A percentile compares a stretch with the other conserved stretches of the same genome.
Conservation (phyloP, 2,329 filamentous ascomycete species). For the Hypoxylon sp. region DNA sequence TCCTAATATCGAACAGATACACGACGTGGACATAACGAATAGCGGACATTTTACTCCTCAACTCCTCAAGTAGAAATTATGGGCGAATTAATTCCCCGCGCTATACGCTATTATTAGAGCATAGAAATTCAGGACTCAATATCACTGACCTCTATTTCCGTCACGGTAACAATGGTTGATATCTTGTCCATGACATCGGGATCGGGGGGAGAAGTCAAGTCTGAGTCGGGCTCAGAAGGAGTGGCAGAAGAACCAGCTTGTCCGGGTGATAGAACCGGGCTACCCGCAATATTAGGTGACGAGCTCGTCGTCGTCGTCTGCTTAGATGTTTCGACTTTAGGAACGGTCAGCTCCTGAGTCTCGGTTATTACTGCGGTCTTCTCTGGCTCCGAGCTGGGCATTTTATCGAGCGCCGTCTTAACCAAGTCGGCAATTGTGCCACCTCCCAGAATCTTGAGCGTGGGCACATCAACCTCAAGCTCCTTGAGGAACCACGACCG, state of each 20-base stretch:
- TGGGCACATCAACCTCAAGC: conserved; percentile 58
- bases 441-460: conserved; percentile 50
- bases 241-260: conserved; percentile 6
- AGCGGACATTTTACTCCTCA: not conserved
- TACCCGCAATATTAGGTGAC: conserved; percentile 16
- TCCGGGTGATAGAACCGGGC: conserved; percentile 2
- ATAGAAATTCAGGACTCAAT: not conserved
- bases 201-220: conserved; percentile 10
- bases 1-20: not conserved
- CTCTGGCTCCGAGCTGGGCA: conserved; percentile 9
- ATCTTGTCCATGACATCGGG: conserved; percentile 7
- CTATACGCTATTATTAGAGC: not conserved
- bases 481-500: conserved; percentile 62
- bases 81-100: not conserved
- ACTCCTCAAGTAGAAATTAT: not conserved
- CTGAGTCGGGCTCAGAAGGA: conserved; percentile 17
- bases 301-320: conserved; percentile 7
- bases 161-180: conserved; percentile 6
- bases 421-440: conserved; percentile 13
- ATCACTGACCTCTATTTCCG: conserved; percentile 3
- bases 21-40: not conserved
- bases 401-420: conserved; percentile 17
- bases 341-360: not conserved
- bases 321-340: conserved; percentile 2
- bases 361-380: not conserved